Percentiles rank a stretch among this genome's conserved stretches.
These are phyloP conservation scores for Pseudogymnoascus sp. DNA, from an alignment of 2,329 filamentous ascomycete species.

Conservation along the genomic window DNA sequence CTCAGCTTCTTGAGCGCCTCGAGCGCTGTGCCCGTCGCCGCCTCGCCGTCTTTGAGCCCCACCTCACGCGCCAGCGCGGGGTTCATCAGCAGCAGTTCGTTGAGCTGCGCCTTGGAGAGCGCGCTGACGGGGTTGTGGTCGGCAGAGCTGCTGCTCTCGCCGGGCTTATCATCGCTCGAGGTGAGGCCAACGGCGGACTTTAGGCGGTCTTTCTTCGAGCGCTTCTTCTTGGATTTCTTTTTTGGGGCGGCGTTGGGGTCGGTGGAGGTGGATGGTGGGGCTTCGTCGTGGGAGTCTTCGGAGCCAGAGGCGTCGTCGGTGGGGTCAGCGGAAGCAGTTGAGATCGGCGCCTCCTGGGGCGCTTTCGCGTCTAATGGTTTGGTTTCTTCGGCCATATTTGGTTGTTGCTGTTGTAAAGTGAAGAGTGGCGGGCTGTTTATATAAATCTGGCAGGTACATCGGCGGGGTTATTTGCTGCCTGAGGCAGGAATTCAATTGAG, in stretches of 20 bases:
- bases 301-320: conserved; percentile 38
- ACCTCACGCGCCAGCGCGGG: conserved; percentile 60
- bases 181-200: conserved; percentile 33
- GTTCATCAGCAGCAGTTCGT: conserved; percentile 63
- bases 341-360: not conserved
- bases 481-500: not conserved
- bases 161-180: conserved; percentile 19
- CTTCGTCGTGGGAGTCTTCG: conserved; percentile 27
- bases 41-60: conserved; percentile 29
- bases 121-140: conserved; percentile 40
- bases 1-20: conserved; percentile 54
- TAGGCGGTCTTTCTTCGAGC: conserved; percentile 55
- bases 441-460: conserved; percentile 4
- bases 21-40: conserved; percentile 34
- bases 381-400: conserved; percentile 4
- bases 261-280: conserved; percentile 21
- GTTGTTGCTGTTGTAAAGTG: not conserved
- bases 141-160: conserved; percentile 28
- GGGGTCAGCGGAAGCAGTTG: conserved; percentile 27
- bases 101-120: conserved; percentile 48
- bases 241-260: conserved; percentile 25
- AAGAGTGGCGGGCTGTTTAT: not conserved
- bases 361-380: not conserved
- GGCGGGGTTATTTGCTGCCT: not conserved
- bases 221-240: conserved; percentile 50